Percentiles rank a stretch among this genome's conserved stretches.
Evolutionary conservation across 306 rosid genomes (phyloP).

Genomic region (Gleditsia sinensis): DNA sequence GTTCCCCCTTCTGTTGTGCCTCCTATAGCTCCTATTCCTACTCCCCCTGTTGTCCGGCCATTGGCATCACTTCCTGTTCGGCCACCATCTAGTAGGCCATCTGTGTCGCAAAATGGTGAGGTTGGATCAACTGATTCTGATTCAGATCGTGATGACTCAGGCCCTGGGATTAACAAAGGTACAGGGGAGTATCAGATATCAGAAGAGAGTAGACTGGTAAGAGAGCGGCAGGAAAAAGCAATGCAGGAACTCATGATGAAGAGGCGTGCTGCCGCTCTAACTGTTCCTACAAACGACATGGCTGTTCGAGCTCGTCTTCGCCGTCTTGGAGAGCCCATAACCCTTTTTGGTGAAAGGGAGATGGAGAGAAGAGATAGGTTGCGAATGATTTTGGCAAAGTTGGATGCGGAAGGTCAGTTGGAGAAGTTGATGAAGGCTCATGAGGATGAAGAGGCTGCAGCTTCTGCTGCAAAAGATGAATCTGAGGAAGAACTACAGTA

Average conservation of each 20-base stretch:
- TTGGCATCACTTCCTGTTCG: constrained; percentile 65
- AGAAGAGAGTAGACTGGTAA: constrained; percentile 71
- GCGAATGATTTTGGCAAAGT: constrained; percentile 71
- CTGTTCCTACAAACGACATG: constrained; percentile 93
- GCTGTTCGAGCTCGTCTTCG: constrained; percentile 90
- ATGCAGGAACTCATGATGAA: constrained; percentile 78
- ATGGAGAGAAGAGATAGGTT: constrained; percentile 94
- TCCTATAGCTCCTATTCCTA: constrained; percentile 64
- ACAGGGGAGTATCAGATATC: constrained; percentile 77
- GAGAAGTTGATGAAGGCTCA: constrained; percentile 86
- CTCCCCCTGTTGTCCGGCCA: constrained; percentile 52
- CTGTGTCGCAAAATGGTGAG: constrained; percentile 65
- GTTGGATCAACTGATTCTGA: constrained; percentile 61
- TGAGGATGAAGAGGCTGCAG: constrained; percentile 86
- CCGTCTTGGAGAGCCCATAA: constrained; percentile 86
- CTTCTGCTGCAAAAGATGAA: constrained; percentile 62
- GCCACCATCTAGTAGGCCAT: constrained; percentile 59
- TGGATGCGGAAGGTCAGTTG: constrained; percentile 85
- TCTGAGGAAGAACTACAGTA: constrained; percentile 73
- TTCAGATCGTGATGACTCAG: constrained; percentile 54
- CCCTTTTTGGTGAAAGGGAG: constrained; percentile 90
- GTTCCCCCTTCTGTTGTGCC: constrained; percentile 57
- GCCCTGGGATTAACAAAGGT: constrained; percentile 46
- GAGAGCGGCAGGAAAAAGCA: constrained; percentile 88
- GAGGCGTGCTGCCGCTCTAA: constrained; percentile 86